Percentiles rank a stretch among this genome's conserved stretches.
phyloP scores from a whole-genome alignment of 2,329 filamentous ascomycete species.

The Apiospora koreana region DNA sequence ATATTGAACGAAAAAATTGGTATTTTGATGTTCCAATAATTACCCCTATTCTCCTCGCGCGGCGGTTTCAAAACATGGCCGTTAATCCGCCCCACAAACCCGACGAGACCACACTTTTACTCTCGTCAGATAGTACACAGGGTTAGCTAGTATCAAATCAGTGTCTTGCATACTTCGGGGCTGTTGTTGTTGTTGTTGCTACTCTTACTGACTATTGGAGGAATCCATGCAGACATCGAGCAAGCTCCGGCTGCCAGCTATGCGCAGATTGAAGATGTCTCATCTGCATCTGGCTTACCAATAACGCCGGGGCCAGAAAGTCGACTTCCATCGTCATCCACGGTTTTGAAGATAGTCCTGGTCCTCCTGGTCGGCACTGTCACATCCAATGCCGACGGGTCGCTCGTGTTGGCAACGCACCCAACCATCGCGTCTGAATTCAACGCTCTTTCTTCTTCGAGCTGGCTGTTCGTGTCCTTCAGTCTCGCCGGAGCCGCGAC shows the following conservation, averaged over 20 bases:
- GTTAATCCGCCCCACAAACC: background rate
- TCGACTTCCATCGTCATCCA: background rate
- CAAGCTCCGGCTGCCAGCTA: background rate
- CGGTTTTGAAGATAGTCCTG: background rate
- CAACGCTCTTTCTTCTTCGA: slow-evolving; percentile 8
- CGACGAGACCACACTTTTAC: background rate
- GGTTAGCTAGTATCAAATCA: background rate
- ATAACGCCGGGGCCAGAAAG: background rate
- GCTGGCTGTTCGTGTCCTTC: slow-evolving; percentile 15
- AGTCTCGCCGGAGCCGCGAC: slow-evolving; percentile 11
- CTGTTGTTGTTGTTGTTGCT: no score
- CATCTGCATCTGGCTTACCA: background rate
- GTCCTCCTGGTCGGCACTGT: slow-evolving; percentile 9
- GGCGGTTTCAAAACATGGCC: background rate
- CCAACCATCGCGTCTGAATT: slow-evolving; percentile 16
- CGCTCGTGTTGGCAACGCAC: slow-evolving; percentile 15
- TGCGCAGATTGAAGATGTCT: background rate
- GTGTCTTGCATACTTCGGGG: background rate
- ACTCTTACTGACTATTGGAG: background rate
- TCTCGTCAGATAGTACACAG: background rate
- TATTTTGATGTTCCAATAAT: accelerated
- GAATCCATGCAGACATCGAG: background rate
- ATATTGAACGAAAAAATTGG: no score
- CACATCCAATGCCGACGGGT: slow-evolving; percentile 12
- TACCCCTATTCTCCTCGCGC: background rate